Evolutionary conservation across 345 rosid species (phyloP).

Genomic region (Gossypium australe): DNA sequence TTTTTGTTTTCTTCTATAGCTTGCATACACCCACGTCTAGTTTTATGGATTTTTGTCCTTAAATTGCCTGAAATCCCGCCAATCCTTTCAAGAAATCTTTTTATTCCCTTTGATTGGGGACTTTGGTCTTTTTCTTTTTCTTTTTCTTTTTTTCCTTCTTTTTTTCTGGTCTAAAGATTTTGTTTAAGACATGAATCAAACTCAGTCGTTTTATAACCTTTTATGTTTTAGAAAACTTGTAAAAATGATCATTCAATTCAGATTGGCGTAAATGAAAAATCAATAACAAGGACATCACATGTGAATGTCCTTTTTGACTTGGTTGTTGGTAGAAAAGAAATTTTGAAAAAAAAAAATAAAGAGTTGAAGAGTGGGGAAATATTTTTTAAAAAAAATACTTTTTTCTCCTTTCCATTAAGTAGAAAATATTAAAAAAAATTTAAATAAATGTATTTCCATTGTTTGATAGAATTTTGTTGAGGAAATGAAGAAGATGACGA

Average conservation of each 20-base stretch:
- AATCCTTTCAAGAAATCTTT: neutral
- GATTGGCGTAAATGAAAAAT: too few species aligned
- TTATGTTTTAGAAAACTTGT: neutral
- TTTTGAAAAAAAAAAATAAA: too few species aligned
- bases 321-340: too few species aligned
- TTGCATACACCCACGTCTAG: neutral
- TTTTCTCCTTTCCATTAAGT: too few species aligned
- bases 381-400: too few species aligned
- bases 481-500: too few species aligned
- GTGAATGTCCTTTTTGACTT: neutral
- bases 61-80: slow-evolving; percentile 20
- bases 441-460: too few species aligned
- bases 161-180: slow-evolving; percentile 5
- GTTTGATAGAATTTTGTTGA: too few species aligned
- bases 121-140: neutral
- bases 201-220: neutral
- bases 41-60: neutral
- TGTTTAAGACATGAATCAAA: neutral
- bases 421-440: too few species aligned
- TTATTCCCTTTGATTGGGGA: slow-evolving; percentile 10
- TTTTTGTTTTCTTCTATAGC: neutral
- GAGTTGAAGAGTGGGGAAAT: too few species aligned
- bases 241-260: neutral
- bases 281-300: neutral
- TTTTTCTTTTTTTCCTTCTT: too few species aligned